Percentiles rank a stretch among this genome's conserved stretches.
Conservation (phyloP, 208 protist genomes). For the Leishmania tarentolae region DNA sequence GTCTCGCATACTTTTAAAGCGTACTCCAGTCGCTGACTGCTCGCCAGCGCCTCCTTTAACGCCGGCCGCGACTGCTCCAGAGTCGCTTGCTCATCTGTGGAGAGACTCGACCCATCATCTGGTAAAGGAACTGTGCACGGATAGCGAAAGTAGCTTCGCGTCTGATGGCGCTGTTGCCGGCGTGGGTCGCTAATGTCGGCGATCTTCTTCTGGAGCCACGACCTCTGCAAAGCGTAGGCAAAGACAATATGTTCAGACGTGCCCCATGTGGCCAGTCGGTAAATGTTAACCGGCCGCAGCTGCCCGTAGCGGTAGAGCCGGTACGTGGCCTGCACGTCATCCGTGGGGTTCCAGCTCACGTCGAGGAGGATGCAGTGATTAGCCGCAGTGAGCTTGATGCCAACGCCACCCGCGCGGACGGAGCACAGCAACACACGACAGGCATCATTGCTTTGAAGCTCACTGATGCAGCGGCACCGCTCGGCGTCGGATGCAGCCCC, state of each 20-base stretch:
- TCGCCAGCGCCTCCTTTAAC: neutral
- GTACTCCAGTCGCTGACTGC: neutral
- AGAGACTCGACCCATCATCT: conserved; percentile 3
- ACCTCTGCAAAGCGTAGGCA: conserved; percentile 79
- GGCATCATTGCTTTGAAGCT: conserved; percentile 56
- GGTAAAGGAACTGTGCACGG: conserved; percentile 59
- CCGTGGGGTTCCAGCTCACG: conserved; percentile 91
- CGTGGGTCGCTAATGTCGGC: conserved; percentile 74
- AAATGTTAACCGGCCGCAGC: conserved; percentile 86
- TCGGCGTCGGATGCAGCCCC: conserved; percentile 43
- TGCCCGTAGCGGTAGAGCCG: conserved; percentile 95
- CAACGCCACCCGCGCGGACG: conserved; percentile 91
- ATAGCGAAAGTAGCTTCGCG: conserved; percentile 75
- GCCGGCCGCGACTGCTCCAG: neutral
- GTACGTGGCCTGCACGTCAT: conserved; percentile 93
- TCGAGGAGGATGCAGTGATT: conserved; percentile 96
- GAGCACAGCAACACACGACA: conserved; percentile 87
- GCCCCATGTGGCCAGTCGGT: conserved; percentile 89
- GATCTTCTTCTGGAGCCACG: conserved; percentile 89
- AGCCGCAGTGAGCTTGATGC: conserved; percentile 93
- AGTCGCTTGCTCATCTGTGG: conserved; percentile 1
- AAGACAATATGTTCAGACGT: conserved; percentile 95
- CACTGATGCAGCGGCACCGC: conserved; percentile 52
- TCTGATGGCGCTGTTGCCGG: conserved; percentile 73
- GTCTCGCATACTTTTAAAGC: conserved; percentile 33